Base-by-base conservation (phyloP, 768 basidiomycete genomes). In the Tricholomella constricta region DNA sequence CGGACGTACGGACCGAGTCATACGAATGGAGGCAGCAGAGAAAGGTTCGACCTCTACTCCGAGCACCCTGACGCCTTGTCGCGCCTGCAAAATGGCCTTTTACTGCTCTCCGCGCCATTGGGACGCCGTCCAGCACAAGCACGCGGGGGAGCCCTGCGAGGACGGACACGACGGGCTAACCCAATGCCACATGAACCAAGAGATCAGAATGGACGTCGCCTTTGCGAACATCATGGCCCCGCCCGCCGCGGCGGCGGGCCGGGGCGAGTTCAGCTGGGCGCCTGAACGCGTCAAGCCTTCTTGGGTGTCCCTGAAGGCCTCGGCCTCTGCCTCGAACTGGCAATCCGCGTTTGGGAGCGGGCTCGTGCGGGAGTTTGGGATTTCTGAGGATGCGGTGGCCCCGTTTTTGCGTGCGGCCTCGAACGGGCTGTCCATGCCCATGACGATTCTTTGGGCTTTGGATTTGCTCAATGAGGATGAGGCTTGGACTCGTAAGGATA, bases 241-340 rank as follows among this genome's bases (percentile, higher is more conserved):
- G n/a, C n/a, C n/a, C n/a, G n/a, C n/a, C n/a, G n/a, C n/a, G n/a
- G 29, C 32, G 41, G 48, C 27, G 26, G 47, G 27, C 14, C 17
- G 6, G 38, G 65, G 61, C 2, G 43, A 52, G 20, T 64, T 68
- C 48, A 38, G 40, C 15, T 74, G 70, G 69, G 68, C 65, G 4
- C 69, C 73, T 2, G 64, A 67, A 20, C 62, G 70, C 8, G 56
- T 64, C 7, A 51, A 63, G 48, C 2, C 51, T 0, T 15, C 44
- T 0, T 74, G 69, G 69, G 36, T 29, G 12, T 67, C 69, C 1
- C 27, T 74, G 35, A 54, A 56, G 26, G 49, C n/a, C n/a, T n/a
- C n/a, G n/a, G n/a, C n/a, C n/a, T n/a, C n/a, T n/a, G n/a, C n/a
- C n/a, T n/a, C n/a, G 17, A 60, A 47, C 6, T 73, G 70, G 72